Base-by-base conservation (phyloP, 768 basidiomycete species). In the Tulasnella sp. region DNA sequence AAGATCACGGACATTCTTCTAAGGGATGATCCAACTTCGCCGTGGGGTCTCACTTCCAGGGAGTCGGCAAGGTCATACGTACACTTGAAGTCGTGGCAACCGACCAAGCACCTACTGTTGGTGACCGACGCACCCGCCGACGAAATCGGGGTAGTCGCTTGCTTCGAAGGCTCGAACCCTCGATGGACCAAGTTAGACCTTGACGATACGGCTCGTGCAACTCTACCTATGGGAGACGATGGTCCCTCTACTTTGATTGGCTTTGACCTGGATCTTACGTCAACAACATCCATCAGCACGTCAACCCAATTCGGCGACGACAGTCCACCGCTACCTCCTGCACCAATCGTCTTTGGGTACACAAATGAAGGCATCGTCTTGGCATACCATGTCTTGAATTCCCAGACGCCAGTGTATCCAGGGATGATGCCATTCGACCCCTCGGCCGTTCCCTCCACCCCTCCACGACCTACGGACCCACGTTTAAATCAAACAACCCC, bases 331-430 rank as follows among this genome's bases (percentile, higher is more conserved):
- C 61, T 39, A 8, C 60, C 58, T n/a, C 34, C 60, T 4, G 42
- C 60, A 15, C 60, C 60, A 5, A 55, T 61, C 19, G 29, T 61
- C 19, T 51, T 48, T 27, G 12, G 49, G n/a, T 61, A 60, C 31
- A 59, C 48, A n/a, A 61, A 36, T 40, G 49, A 59, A n/a, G 60
- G 60, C 25, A 41, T 32, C 19, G 40, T 61, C 34, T 12, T 41
- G 32, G 60, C 48, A 15, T 61, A 61, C 39, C 60, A 61, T 23
- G 25, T 61, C 29, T 35, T 61, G 8, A 61, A 61, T 42, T 43
- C 46, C 14, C 19, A n/a, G 11, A 35, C 45, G 14, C 60, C 60
- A 14, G 19, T 11, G 11, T 61, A 32, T 35, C 59, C 60, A 15
- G 27, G 27, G 8, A 60, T 60, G 59, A 42, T 40, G 37, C 57